Conservation (phyloP, 2,329 filamentous ascomycete species). For the Diaporthe capsici region DNA sequence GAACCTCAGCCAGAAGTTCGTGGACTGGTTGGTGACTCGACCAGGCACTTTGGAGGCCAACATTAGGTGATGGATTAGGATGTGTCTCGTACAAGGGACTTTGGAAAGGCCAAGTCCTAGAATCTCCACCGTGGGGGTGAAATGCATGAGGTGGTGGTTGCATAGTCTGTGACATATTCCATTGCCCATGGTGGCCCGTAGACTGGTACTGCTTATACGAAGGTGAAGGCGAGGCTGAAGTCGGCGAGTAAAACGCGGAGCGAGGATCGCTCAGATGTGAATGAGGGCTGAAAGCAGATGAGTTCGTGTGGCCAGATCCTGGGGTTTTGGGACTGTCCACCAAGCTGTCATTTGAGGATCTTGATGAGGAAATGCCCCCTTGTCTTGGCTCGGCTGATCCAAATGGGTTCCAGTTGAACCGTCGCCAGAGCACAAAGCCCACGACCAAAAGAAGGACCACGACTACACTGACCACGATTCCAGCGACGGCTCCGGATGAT, state of each 20-base stretch:
- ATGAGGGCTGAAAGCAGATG: not conserved
- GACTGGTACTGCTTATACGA: not conserved
- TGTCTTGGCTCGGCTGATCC: not conserved
- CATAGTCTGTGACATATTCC: not conserved
- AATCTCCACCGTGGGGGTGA: not conserved
- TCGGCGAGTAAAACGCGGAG: not conserved
- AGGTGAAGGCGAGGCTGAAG: not conserved
- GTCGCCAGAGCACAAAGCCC: slow-evolving; percentile 22
- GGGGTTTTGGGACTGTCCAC: not conserved
- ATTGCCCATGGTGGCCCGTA: not conserved
- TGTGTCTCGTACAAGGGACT: not conserved
- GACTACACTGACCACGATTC: slow-evolving; percentile 37
- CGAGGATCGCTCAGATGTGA: not conserved
- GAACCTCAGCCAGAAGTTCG: slow-evolving; percentile 18
- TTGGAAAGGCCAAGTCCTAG: not conserved
- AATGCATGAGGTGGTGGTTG: not conserved
- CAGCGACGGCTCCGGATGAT: slow-evolving; percentile 39
- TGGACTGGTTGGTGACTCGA: not conserved
- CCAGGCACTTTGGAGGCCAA: not conserved
- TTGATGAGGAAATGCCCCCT: not conserved
- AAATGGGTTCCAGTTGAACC: slow-evolving; percentile 20
- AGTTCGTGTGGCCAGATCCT: not conserved
- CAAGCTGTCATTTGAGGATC: not conserved
- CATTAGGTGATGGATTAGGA: not conserved
- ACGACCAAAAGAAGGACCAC: slow-evolving; percentile 33